Evolutionary conservation across 2,329 filamentous ascomycete species (phyloP), one percentile per base, ranked within the genome.

Genomic region (Phaeosphaeria sp.): DNA sequence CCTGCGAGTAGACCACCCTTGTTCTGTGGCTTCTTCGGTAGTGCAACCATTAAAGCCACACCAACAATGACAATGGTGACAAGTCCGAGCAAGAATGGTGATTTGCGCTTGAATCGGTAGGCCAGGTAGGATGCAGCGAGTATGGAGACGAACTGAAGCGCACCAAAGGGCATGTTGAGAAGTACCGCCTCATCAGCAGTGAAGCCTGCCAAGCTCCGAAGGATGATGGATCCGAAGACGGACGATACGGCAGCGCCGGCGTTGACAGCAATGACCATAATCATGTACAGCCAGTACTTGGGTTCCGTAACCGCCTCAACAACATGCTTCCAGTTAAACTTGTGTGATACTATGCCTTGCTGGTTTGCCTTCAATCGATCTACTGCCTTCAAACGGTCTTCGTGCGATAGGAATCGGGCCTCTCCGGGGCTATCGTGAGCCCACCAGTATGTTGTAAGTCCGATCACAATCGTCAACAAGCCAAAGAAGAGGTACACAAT

Each of bases 311-410:
- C 67, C 0, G 85, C 83, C 61, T 87, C 85, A 13, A 82, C 77
- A 1, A 89, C 80, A 56, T 93, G 91, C 18, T 82, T 80, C 80
- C 83, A 81, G 58, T 89, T 89, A 75, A 89, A 90, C 59, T 89
- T 82, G 60, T 87, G 86, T 59, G 85, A 89, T 2, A 87, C 88
- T 11, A 90, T 87, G 1, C 90, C 90, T 59, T 90, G 90, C 73
- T 92, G 87, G 64, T 93, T 93, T 42, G 86, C 83, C 0, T 90
- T 84, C 3, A 93, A 84, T 0, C 91, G 83, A 60, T 91, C 90
- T 20, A 92, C 79, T 0, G 88, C 89, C 52, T 91, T 82, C 0
- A 86, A 70, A n/a, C 87, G 85, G 64, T 93, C 90, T 44, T 85
- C 81, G 49, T 88, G 83, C 2, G 80, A 87, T 21, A 93, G 65